phyloP scores from a whole-genome alignment of 2,329 filamentous ascomycete species.

The Colletotrichum camelliae region DNA sequence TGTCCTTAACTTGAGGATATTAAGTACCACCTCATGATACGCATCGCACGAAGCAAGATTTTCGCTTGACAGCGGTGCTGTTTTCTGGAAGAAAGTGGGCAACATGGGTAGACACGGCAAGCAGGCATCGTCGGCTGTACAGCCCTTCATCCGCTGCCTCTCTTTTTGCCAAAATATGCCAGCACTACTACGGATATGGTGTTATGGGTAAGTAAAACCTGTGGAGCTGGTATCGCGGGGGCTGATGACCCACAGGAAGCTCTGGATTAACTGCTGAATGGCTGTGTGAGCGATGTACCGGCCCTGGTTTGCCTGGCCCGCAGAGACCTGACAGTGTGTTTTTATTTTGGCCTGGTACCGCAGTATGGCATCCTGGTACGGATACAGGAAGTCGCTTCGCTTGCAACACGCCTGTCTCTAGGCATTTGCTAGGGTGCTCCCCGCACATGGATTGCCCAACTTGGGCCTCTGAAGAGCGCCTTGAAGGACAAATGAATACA shows the following conservation, averaged over 20 bases:
- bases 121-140: background rate
- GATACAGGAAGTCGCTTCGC: background rate
- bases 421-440: background rate
- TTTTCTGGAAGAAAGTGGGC: background rate
- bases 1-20: slow-evolving; percentile 19
- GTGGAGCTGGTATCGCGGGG: too few species aligned
- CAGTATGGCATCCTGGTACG: background rate
- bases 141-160: background rate
- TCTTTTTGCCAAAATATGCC: background rate
- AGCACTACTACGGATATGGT: too few species aligned
- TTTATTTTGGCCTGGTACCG: too few species aligned
- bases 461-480: background rate
- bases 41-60: background rate
- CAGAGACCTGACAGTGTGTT: too few species aligned
- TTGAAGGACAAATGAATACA: background rate
- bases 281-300: too few species aligned
- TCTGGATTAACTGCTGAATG: too few species aligned
- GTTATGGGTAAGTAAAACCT: too few species aligned
- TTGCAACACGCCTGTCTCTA: background rate
- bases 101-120: background rate
- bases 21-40: slow-evolving; percentile 15
- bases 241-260: too few species aligned
- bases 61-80: background rate
- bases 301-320: too few species aligned
- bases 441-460: background rate